Percentiles rank a stretch among this genome's conserved stretches.
Conservation (phyloP, 306 rosid species). For the Corylus americana region DNA sequence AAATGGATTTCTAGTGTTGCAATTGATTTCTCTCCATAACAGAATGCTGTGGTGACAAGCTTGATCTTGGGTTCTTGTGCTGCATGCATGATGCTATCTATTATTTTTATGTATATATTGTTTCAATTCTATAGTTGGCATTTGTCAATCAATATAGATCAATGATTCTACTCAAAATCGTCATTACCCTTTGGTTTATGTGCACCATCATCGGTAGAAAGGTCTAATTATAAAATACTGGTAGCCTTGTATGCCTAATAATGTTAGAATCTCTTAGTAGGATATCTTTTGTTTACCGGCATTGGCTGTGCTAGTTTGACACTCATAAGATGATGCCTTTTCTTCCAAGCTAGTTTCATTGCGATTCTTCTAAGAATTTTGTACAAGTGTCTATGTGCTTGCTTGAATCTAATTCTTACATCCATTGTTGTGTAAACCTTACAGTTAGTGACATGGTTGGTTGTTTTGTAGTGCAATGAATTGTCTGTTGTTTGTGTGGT, state of each 20-base stretch:
- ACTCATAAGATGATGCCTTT: background rate
- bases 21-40: background rate
- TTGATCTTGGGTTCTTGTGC: background rate
- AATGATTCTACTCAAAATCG: background rate
- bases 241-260: background rate
- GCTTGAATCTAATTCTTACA: too few relatives aligned
- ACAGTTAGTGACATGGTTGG: too few relatives aligned
- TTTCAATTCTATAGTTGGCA: background rate
- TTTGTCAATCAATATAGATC: background rate
- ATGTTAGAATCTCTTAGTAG: background rate
- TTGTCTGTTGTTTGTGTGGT: too few relatives aligned
- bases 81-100: background rate
- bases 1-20: background rate
- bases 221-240: background rate
- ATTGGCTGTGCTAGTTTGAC: background rate
- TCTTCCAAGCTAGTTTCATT: background rate
- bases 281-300: background rate
- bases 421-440: too few relatives aligned
- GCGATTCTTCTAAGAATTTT: background rate
- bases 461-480: too few relatives aligned
- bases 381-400: background rate
- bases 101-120: background rate
- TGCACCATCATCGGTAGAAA: background rate
- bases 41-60: background rate
- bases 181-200: background rate